These are phyloP conservation scores for Lentinus brumalis DNA, from an alignment of 768 basidiomycete genomes.

Conservation along the genomic window DNA sequence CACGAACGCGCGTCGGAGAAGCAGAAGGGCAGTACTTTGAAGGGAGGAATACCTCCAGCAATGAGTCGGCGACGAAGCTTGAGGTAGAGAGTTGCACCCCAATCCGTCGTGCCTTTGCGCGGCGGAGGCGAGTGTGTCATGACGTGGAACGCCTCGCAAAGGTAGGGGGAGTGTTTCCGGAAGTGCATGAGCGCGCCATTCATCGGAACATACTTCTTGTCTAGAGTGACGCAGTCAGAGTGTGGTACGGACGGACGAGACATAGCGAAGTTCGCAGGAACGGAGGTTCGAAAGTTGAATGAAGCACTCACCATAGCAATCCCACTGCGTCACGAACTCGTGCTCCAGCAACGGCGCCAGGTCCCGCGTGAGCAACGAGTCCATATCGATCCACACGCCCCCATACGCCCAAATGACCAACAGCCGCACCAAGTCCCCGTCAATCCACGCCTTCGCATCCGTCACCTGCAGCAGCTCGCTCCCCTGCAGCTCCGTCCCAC, in stretches of 20 bases:
- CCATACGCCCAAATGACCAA: constrained; percentile 88
- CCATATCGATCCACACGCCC: constrained; percentile 98
- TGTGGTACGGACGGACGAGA: too few species aligned
- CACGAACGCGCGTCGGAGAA: constrained; percentile 92
- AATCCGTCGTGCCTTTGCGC: constrained; percentile 80
- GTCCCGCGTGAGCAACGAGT: constrained; percentile 88
- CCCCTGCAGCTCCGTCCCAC: constrained; percentile 76
- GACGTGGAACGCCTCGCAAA: constrained; percentile 94
- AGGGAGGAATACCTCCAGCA: constrained; percentile 71
- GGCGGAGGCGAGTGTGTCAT: constrained; percentile 80
- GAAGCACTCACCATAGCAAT: constrained; percentile 83
- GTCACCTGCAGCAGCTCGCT: constrained; percentile 57
- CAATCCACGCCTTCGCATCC: constrained; percentile 90
- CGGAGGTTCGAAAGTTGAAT: neutral
- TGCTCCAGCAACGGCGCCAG: constrained; percentile 85
- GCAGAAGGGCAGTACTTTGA: constrained; percentile 93
- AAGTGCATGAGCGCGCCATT: constrained; percentile 98
- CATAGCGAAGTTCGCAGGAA: neutral
- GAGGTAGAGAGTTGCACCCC: constrained; percentile 91
- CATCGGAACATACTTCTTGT: constrained; percentile 74
- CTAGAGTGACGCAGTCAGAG: too few species aligned
- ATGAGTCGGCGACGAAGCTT: constrained; percentile 89
- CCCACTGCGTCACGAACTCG: constrained; percentile 99
- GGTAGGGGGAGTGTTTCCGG: constrained; percentile 86
- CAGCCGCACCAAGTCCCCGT: constrained; percentile 89